A percentile compares a stretch with the other conserved stretches of the same genome.
These are phyloP conservation scores for Raphanus hybrid DNA, from an alignment of 441 rosid species.

Conservation along the genomic window DNA sequence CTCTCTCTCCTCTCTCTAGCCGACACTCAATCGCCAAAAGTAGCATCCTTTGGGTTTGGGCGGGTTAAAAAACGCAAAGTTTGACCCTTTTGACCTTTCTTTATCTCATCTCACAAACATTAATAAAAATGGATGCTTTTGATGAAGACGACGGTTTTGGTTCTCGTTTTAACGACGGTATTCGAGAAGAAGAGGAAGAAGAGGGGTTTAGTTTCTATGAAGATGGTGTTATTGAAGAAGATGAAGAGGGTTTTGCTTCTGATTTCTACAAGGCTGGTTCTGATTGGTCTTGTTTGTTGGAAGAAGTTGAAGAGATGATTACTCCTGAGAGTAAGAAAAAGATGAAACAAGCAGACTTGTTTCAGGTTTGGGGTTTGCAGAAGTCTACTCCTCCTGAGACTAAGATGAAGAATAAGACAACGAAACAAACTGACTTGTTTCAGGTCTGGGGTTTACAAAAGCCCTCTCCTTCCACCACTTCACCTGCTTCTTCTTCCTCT, in stretches of 20 bases:
- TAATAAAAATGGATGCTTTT: conserved; percentile 36
- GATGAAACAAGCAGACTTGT: conserved; percentile 46
- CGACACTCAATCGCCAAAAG: conserved; percentile 26
- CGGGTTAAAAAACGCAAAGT: conserved; percentile 28
- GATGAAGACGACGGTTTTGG: conserved; percentile 48
- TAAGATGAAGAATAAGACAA: conserved; percentile 41
- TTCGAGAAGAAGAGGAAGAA: conserved; percentile 28
- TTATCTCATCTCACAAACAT: not conserved
- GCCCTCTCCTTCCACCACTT: conserved; percentile 37
- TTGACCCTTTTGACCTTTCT: conserved; percentile 37
- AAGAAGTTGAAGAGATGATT: conserved; percentile 4
- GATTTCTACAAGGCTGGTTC: conserved; percentile 68
- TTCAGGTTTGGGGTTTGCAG: conserved; percentile 64
- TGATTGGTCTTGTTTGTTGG: conserved; percentile 61
- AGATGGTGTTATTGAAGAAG: conserved; percentile 28
- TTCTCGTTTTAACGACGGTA: conserved; percentile 50
- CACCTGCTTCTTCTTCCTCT: conserved; percentile 31
- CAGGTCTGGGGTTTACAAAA: conserved; percentile 64
- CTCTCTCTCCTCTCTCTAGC: conserved; percentile 30
- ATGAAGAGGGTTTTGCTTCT: conserved; percentile 56
- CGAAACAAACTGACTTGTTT: conserved; percentile 63
- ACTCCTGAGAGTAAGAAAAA: conserved; percentile 17
- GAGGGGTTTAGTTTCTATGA: conserved; percentile 35
- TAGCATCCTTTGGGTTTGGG: conserved; percentile 28
- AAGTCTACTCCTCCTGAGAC: conserved; percentile 30